These are phyloP conservation scores for Triticum urartu DNA, from an alignment of 176 grass and related monocot genomes.

Conservation along the genomic window DNA sequence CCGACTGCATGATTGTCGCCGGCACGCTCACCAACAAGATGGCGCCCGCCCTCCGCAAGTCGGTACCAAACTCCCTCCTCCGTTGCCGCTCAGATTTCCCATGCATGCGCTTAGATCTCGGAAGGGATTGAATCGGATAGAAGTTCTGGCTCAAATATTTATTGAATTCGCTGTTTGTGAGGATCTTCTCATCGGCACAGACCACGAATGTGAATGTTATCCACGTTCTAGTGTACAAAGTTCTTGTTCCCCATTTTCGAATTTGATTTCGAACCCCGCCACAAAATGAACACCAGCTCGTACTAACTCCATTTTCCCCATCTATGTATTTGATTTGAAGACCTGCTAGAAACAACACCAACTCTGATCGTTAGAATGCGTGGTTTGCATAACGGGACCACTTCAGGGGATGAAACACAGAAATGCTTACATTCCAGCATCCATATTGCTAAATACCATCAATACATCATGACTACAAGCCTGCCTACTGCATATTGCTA, in stretches of 20 bases:
- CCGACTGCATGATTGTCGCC: constrained; percentile 96
- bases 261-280: not conserved
- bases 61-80: not conserved
- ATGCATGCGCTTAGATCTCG: constrained; percentile 18
- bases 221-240: not conserved
- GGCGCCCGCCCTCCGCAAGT: constrained; percentile 95
- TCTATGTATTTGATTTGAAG: not conserved
- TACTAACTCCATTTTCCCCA: not conserved
- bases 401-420: not conserved
- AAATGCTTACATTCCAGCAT: no score
- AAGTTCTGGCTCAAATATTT: not conserved
- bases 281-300: not conserved
- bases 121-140: not conserved
- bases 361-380: not conserved
- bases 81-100: not conserved
- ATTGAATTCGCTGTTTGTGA: not conserved
- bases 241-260: not conserved
- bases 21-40: constrained; percentile 97
- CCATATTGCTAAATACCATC: no score
- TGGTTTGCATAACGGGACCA: not conserved
- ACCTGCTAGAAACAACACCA: not conserved
- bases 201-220: not conserved
- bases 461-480: no score
- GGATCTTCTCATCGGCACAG: not conserved
- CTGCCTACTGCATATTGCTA: no score